These are phyloP conservation scores for Tylopilus balloui DNA, from an alignment of 768 basidiomycete species.

Conservation along the genomic window DNA sequence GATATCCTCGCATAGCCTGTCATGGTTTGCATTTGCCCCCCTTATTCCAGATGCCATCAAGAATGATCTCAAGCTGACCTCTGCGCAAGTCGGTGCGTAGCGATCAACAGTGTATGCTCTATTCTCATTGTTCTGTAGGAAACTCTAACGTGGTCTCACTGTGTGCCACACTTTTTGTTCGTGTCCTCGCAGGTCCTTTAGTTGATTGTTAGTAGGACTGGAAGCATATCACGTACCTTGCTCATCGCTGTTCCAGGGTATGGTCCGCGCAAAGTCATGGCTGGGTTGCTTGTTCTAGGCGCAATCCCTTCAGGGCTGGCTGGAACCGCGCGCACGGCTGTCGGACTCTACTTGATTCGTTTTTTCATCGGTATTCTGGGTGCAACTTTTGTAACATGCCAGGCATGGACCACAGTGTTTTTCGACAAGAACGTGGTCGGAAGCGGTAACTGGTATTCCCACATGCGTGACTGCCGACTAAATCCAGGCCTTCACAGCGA, in stretches of 20 bases:
- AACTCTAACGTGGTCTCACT: constrained; percentile 50
- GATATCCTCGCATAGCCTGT: constrained; percentile 21
- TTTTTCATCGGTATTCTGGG: constrained; percentile 62
- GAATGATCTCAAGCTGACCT: constrained; percentile 46
- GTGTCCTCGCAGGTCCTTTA: constrained; percentile 46
- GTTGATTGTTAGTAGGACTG: constrained; percentile 35
- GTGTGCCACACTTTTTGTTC: constrained; percentile 45
- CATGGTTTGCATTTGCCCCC: constrained; percentile 61
- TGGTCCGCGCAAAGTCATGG: constrained; percentile 10
- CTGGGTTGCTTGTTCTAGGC: constrained; percentile 1
- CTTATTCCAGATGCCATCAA: constrained; percentile 54
- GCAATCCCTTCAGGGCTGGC: constrained; percentile 8
- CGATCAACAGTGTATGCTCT: background rate
- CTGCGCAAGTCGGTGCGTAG: constrained; percentile 38
- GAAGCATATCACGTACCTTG: background rate
- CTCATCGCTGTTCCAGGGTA: background rate
- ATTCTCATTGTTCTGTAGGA: constrained; percentile 17
- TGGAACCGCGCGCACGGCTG: constrained; percentile 36
- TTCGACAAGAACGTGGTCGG: constrained; percentile 50
- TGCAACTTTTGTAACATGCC: constrained; percentile 57
- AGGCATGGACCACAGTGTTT: constrained; percentile 58
- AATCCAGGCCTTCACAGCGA: background rate
- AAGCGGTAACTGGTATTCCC: constrained; percentile 16
- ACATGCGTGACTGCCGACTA: background rate
- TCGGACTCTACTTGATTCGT: constrained; percentile 41